phyloP scores from a whole-genome alignment of 2,329 filamentous ascomycete species.

The Penicillium sp. region DNA sequence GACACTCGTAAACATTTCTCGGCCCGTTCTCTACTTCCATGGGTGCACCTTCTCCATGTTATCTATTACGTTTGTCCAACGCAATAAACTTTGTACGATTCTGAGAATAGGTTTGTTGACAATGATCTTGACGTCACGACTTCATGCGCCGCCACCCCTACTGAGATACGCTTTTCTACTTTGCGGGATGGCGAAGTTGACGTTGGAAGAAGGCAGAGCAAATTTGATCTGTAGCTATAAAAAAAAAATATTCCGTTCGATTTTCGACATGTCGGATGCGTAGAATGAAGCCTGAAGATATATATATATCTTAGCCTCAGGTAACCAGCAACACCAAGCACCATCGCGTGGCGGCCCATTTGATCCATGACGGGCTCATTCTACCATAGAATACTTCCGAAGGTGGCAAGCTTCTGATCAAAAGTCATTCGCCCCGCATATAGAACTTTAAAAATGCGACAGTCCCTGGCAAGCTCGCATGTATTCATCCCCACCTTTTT shows the following conservation, averaged over 20 bases:
- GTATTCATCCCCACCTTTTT: not conserved
- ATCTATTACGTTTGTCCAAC: not conserved
- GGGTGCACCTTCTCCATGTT: not conserved
- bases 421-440: not conserved
- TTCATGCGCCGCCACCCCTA: constrained; percentile 5
- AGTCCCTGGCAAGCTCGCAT: not conserved
- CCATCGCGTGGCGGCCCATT: not conserved
- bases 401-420: constrained; percentile 13
- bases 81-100: not conserved
- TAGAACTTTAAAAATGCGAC: not conserved
- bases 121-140: constrained; percentile 19
- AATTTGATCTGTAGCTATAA: not conserved
- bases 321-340: not conserved
- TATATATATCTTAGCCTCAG: not conserved
- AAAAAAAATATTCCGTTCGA: not conserved
- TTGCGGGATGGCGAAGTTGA: not conserved
- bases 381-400: not conserved
- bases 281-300: not conserved
- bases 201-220: not conserved
- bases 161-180: not conserved
- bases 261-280: not conserved
- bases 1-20: not conserved
- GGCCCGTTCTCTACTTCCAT: too few species aligned
- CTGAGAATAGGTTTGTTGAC: not conserved
- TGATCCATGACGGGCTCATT: constrained; percentile 8